These are phyloP conservation scores for Lumnitzera racemosa DNA, from an alignment of 345 rosid species.

Conservation along the genomic window DNA sequence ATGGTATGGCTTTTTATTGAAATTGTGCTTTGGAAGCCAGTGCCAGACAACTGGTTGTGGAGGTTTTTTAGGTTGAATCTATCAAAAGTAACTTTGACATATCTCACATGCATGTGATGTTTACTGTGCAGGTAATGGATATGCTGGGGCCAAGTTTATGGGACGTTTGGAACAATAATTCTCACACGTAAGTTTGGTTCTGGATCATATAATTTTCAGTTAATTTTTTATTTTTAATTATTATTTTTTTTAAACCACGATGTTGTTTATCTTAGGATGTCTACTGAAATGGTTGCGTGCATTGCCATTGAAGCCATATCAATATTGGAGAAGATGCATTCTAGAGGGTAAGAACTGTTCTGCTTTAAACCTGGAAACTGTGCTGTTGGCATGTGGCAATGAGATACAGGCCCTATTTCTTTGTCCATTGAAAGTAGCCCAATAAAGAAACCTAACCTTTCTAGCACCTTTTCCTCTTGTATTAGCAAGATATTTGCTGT, in stretches of 20 bases:
- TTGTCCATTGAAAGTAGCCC: no score
- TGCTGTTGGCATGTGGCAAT: neutral
- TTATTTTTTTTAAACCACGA: constrained; percentile 1
- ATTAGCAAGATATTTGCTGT: no score
- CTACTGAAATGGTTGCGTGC: constrained; percentile 55
- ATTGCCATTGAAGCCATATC: constrained; percentile 53
- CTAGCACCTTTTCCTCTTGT: no score
- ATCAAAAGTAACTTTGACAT: no score
- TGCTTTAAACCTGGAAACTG: neutral
- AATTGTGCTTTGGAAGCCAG: neutral
- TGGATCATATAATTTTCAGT: constrained; percentile 8
- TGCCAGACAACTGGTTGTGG: neutral
- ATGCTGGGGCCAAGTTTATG: constrained; percentile 54
- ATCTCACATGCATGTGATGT: neutral
- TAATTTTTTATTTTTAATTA: neutral
- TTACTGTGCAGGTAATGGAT: constrained; percentile 40
- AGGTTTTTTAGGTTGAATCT: no score
- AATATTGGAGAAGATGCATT: constrained; percentile 44
- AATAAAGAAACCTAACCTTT: no score
- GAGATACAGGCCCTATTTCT: neutral
- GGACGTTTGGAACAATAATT: constrained; percentile 45
- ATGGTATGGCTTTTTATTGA: constrained; percentile 24
- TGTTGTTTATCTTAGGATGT: constrained; percentile 30
- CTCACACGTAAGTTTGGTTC: constrained; percentile 24
- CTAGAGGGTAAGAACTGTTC: constrained; percentile 32